A percentile compares a stretch with the other conserved stretches of the same genome.
Evolutionary conservation across 805 yeast species (phyloP).

Genomic region (Scheffersomyces stipitis): DNA sequence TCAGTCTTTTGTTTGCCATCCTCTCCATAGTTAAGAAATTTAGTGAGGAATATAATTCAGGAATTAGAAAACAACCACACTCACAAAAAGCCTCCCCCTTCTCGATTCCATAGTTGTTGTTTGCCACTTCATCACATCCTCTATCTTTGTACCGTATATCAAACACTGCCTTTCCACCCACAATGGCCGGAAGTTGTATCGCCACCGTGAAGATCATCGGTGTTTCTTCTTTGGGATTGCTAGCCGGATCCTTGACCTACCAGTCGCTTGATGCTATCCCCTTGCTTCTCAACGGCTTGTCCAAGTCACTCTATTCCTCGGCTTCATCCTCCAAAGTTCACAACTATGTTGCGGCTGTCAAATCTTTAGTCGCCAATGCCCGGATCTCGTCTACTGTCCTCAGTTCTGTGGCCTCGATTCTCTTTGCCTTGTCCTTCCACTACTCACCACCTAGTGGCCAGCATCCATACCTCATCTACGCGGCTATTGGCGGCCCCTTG

Average conservation of each 20-base stretch:
- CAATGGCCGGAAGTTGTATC: conserved; percentile 40
- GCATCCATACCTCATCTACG: conserved; percentile 74
- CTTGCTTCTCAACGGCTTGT: conserved; percentile 25
- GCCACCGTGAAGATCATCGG: conserved; percentile 60
- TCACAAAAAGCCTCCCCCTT: too few species aligned
- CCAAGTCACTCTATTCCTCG: conserved; percentile 10
- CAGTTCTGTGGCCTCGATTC: conserved; percentile 49
- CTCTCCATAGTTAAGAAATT: too few species aligned
- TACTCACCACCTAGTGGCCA: conserved; percentile 54
- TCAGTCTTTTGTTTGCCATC: too few species aligned
- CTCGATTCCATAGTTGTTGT: too few species aligned
- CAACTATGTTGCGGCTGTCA: conserved; percentile 18
- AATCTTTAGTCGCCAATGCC: conserved; percentile 19
- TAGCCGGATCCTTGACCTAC: conserved; percentile 51
- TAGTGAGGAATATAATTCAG: too few species aligned
- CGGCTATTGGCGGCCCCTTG: conserved; percentile 54
- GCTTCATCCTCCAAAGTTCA: conserved; percentile 3
- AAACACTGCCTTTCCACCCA: too few species aligned
- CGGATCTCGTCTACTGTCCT: conserved; percentile 28
- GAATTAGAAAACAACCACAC: too few species aligned
- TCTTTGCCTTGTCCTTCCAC: conserved; percentile 56
- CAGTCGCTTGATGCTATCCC: conserved; percentile 36
- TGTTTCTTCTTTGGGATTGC: conserved; percentile 65
- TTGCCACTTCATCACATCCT: too few species aligned
- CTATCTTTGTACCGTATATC: too few species aligned